Conservation (phyloP, 108 stramenopile species). For the Cyclotella distinguenda region DNA sequence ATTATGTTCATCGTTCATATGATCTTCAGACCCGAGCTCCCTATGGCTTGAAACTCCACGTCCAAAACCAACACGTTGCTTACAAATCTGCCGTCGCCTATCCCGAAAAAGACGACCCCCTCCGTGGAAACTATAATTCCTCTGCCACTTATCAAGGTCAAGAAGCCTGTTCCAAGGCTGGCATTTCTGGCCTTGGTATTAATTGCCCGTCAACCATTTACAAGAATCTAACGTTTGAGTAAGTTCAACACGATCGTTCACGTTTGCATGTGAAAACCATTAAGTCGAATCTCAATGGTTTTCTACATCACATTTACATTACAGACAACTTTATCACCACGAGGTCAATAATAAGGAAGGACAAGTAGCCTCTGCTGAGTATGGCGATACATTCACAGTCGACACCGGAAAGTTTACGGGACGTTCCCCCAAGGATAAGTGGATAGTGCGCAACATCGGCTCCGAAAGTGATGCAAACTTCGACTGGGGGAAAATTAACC, state of each 20-base stretch:
- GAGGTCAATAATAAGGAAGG: slow-evolving; percentile 92
- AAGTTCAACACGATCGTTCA: not conserved
- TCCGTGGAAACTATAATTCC: slow-evolving; percentile 77
- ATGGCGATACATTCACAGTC: slow-evolving; percentile 91
- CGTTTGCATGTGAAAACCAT: not conserved
- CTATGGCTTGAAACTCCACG: not conserved
- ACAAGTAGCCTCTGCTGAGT: slow-evolving; percentile 73
- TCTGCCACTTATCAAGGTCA: slow-evolving; percentile 63
- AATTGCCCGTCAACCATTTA: slow-evolving; percentile 76
- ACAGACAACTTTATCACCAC: slow-evolving; percentile 82
- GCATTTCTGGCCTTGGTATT: slow-evolving; percentile 75
- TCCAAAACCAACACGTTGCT: slow-evolving; percentile 41
- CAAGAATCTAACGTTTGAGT: slow-evolving; percentile 91
- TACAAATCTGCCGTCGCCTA: slow-evolving; percentile 36
- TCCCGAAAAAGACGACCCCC: slow-evolving; percentile 17
- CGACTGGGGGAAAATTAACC: slow-evolving; percentile 95
- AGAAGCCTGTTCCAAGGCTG: slow-evolving; percentile 75
- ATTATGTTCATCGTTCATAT: not conserved
- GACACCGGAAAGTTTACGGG: slow-evolving; percentile 98
- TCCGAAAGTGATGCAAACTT: slow-evolving; percentile 78
- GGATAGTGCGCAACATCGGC: slow-evolving; percentile 77
- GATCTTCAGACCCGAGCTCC: slow-evolving; percentile 1
- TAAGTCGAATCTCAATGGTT: not conserved
- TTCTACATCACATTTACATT: not conserved
- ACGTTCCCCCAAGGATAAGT: slow-evolving; percentile 96